These are phyloP conservation scores for Grosmannia huntii DNA, from an alignment of 2,329 filamentous ascomycete genomes.

Conservation along the genomic window DNA sequence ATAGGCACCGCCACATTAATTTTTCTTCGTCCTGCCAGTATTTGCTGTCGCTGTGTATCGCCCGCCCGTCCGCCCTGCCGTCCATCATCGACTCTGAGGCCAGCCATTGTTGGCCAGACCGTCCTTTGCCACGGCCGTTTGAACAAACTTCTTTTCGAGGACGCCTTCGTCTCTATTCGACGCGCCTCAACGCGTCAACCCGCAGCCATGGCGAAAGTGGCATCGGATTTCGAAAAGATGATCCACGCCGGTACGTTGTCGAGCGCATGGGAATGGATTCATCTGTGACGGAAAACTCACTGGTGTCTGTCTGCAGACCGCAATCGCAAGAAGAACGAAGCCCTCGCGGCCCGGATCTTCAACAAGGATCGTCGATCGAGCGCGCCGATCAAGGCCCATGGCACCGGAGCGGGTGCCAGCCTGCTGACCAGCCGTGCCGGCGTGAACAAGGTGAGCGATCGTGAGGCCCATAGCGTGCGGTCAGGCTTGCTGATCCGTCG, in stretches of 20 bases:
- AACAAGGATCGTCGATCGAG: slow-evolving; percentile 46
- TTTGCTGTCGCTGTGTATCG: not conserved
- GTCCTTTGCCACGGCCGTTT: not conserved
- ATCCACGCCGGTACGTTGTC: slow-evolving; percentile 35
- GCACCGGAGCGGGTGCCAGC: slow-evolving; percentile 31
- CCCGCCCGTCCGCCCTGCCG: not conserved
- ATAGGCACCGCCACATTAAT: not conserved
- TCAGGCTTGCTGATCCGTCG: not conserved
- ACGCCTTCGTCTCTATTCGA: not conserved
- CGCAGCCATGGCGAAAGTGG: slow-evolving; percentile 19
- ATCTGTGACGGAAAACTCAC: not conserved
- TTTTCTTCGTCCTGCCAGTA: not conserved
- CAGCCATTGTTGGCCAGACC: not conserved
- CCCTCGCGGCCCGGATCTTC: slow-evolving; percentile 61
- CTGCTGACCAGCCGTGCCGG: slow-evolving; percentile 61
- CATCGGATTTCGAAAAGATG: slow-evolving; percentile 41
- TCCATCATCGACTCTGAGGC: not conserved
- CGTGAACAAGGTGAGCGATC: slow-evolving; percentile 50
- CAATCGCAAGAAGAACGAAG: slow-evolving; percentile 58
- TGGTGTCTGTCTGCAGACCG: slow-evolving; percentile 32
- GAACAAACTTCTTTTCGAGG: not conserved
- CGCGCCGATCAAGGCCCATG: slow-evolving; percentile 26
- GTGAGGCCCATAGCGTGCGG: no score
- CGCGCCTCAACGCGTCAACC: not conserved
- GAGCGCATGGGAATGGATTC: no score